Conservation (phyloP, 306 rosid species). For the Sophora flavescens region DNA sequence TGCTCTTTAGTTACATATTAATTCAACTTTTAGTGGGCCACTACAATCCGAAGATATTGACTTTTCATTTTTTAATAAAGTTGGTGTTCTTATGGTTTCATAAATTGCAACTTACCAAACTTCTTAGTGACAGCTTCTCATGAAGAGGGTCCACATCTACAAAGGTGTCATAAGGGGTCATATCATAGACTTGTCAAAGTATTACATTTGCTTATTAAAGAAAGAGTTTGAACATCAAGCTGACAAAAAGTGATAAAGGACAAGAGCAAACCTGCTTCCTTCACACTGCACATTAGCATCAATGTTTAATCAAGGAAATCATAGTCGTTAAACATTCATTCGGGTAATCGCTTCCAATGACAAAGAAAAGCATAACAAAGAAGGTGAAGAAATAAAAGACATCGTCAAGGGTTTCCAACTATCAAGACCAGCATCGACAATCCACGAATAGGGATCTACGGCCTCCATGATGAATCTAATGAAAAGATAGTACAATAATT, state of each 20-base stretch:
- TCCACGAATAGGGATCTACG: too few species aligned
- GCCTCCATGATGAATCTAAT: too few species aligned
- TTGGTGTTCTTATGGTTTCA: not conserved
- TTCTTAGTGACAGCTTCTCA: conserved; percentile 69
- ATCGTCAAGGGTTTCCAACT: too few species aligned
- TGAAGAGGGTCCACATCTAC: conserved; percentile 66
- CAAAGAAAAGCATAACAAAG: too few species aligned
- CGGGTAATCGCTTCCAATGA: too few species aligned
- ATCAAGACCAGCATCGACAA: too few species aligned
- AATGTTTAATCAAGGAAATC: conserved; percentile 12
- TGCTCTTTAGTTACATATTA: not conserved
- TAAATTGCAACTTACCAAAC: conserved; percentile 65
- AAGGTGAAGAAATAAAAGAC: too few species aligned
- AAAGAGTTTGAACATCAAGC: not conserved
- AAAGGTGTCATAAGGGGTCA: conserved; percentile 68
- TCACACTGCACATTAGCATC: conserved; percentile 74
- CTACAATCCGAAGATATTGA: not conserved
- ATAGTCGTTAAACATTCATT: too few species aligned
- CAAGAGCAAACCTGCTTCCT: conserved; percentile 69
- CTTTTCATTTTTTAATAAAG: not conserved
- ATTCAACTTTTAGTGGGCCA: not conserved
- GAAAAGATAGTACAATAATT: too few species aligned
- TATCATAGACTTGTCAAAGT: conserved; percentile 67
- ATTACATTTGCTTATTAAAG: not conserved
- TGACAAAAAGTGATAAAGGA: not conserved